phyloP scores from a whole-genome alignment of 179 eudicot species.

The Beta corolliflora region DNA sequence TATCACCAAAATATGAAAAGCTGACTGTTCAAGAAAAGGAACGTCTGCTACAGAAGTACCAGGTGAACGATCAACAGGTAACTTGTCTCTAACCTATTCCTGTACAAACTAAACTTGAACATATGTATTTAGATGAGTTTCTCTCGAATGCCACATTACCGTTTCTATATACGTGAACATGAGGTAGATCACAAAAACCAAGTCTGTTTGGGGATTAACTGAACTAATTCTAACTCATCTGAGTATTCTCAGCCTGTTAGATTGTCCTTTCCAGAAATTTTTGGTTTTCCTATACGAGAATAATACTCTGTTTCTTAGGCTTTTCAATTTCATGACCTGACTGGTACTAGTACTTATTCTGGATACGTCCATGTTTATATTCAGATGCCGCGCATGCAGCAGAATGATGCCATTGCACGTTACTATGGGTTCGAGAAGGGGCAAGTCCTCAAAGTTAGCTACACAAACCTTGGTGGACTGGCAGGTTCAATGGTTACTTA shows the following conservation, averaged over 20 bases:
- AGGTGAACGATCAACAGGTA: slow-evolving; percentile 44
- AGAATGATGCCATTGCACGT: slow-evolving; percentile 44
- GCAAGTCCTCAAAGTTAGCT: slow-evolving; percentile 36
- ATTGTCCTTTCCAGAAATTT: too few species aligned
- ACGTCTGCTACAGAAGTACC: slow-evolving; percentile 35
- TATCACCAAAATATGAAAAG: slow-evolving; percentile 36
- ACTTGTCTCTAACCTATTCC: background rate
- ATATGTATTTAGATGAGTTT: too few species aligned
- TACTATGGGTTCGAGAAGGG: slow-evolving; percentile 50
- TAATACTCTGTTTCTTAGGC: too few species aligned
- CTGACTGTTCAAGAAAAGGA: slow-evolving; percentile 44
- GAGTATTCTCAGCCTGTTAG: too few species aligned
- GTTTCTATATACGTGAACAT: background rate
- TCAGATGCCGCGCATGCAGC: slow-evolving; percentile 46
- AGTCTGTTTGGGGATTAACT: too few species aligned
- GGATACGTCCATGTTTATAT: background rate
- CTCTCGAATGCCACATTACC: background rate
- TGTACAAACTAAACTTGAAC: background rate
- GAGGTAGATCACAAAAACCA: too few species aligned
- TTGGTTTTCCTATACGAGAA: too few species aligned
- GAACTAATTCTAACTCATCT: too few species aligned
- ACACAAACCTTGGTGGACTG: slow-evolving; percentile 18
- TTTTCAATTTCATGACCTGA: background rate
- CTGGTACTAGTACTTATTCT: background rate
- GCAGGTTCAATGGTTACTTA: slow-evolving; percentile 36